A percentile compares a stretch with the other conserved stretches of the same genome.
Evolutionary conservation across 768 basidiomycete species (phyloP).

Genomic region (Mycena vitilis): DNA sequence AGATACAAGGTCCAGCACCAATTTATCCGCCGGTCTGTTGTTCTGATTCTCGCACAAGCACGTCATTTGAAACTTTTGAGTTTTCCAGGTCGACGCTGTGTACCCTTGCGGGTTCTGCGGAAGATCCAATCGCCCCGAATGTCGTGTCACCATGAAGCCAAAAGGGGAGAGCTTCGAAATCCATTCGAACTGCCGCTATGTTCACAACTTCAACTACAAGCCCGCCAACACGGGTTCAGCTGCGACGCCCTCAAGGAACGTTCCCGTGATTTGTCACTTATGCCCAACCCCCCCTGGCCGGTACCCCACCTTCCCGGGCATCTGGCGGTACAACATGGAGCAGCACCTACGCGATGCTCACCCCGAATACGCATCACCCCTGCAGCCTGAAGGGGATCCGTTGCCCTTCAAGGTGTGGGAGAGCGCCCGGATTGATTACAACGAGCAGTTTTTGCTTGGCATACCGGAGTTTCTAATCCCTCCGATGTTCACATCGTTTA

Average conservation of each 20-base stretch:
- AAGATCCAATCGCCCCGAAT: neutral
- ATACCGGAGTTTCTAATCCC: conserved; percentile 6
- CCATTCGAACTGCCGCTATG: neutral
- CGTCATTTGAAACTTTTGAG: too few species aligned
- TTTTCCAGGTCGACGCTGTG: neutral
- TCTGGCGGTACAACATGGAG: conserved; percentile 29
- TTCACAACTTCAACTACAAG: conserved; percentile 8
- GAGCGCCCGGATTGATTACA: neutral
- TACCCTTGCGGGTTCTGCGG: conserved; percentile 23
- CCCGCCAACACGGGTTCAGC: conserved; percentile 14
- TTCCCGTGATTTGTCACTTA: conserved; percentile 15
- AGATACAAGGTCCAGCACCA: too few species aligned
- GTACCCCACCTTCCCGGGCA: neutral
- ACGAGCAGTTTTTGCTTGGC: conserved; percentile 16
- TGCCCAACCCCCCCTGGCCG: conserved; percentile 7
- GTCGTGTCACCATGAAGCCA: neutral
- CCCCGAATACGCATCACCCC: conserved; percentile 25
- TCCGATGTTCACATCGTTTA: conserved; percentile 5
- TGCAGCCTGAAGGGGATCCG: conserved; percentile 7
- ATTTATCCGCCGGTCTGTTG: too few species aligned
- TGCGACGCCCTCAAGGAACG: conserved; percentile 15
- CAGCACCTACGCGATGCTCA: conserved; percentile 13
- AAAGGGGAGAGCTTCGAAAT: neutral
- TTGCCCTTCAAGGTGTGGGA: conserved; percentile 25
- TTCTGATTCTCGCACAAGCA: too few species aligned